Evolutionary conservation across 768 basidiomycete genomes (phyloP), one percentile per base, ranked within the genome.

Genomic region (Leccinum longicurvipes): DNA sequence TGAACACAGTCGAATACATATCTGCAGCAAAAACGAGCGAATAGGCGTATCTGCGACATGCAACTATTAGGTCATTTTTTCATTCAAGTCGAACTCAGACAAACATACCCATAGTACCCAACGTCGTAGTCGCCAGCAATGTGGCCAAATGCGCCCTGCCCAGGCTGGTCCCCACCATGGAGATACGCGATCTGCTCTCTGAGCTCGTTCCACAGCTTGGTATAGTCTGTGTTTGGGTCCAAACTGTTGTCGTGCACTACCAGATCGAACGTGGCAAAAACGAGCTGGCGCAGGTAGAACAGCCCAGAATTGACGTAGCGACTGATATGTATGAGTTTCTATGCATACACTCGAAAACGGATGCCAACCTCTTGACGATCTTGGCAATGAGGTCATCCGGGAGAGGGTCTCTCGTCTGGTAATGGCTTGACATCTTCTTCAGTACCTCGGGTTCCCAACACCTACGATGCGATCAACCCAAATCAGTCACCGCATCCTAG

Each of bases 381-480:
- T 89, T 91, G 25, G 83, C 76, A 56, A 94, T 93, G 50, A 67
- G 74, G 21, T 89, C 89, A 2, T 79, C 69, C 3, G 86, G 82
- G 15, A 95, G 76, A 0, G 86, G 81, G 64, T 89, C 76, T 63
- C 88, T 79, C 2, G 85, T 88, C 71, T 89, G 73, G 67, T 85
- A 90, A 69, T 95, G 93, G 63, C 83, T 70, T 17, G 89, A 91
- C 84, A 95, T 88, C 59, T 79, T 74, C 60, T 83, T 76, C 9
- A 94, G 78, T 14, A 91, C 89, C 50, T 82, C 79, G 0, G 84
- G 86, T 66, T 92, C 89, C 87, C 89, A 93, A 63, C 90, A 92
- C 83, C 83, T 82, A 23, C 21, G 14, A 39, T 15, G 32, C 23
- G 28, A 42, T 25, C 25, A 7, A 17, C 5, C 17, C 5, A n/a